Evolutionary conservation across 352 stramenopile genomes (phyloP).

Genomic region (Phytopythium oedochilum): DNA sequence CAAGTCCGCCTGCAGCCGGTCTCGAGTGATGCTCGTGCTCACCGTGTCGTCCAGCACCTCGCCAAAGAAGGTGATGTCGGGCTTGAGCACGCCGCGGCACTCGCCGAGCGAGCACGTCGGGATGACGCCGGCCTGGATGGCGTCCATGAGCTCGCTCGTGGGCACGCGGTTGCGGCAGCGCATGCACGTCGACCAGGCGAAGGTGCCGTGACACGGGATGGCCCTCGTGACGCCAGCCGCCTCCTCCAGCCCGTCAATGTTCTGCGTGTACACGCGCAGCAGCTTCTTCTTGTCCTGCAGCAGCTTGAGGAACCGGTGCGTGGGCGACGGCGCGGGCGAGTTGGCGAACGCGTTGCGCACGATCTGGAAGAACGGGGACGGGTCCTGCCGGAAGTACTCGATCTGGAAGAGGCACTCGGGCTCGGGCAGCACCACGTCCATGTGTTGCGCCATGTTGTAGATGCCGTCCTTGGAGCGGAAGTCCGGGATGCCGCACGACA

Average conservation of each 20-base stretch:
- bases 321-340: slow-evolving; percentile 85
- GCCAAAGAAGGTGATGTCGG: slow-evolving; percentile 84
- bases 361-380: slow-evolving; percentile 96
- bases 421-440: slow-evolving; percentile 79
- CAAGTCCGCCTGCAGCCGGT: slow-evolving; percentile 84
- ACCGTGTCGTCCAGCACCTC: neutral
- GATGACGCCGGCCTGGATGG: slow-evolving; percentile 73
- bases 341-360: slow-evolving; percentile 74
- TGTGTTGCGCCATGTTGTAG: slow-evolving; percentile 29
- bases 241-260: slow-evolving; percentile 98
- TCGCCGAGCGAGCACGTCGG: slow-evolving; percentile 54
- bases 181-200: slow-evolving; percentile 49
- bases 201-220: slow-evolving; percentile 91
- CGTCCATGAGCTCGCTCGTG: slow-evolving; percentile 35
- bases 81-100: slow-evolving; percentile 94
- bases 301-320: slow-evolving; percentile 93
- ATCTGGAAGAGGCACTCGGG: slow-evolving; percentile 99
- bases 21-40: slow-evolving; percentile 26
- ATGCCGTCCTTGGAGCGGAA: slow-evolving; percentile 95
- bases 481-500: slow-evolving; percentile 97
- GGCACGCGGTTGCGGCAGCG: slow-evolving; percentile 44
- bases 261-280: slow-evolving; percentile 95
- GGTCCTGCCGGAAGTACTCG: slow-evolving; percentile 95
- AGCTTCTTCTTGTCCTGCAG: slow-evolving; percentile 91
- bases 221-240: slow-evolving; percentile 89